phyloP scores from a whole-genome alignment of 164 flowering plant genomes.

The Dillenia turbinata region DNA sequence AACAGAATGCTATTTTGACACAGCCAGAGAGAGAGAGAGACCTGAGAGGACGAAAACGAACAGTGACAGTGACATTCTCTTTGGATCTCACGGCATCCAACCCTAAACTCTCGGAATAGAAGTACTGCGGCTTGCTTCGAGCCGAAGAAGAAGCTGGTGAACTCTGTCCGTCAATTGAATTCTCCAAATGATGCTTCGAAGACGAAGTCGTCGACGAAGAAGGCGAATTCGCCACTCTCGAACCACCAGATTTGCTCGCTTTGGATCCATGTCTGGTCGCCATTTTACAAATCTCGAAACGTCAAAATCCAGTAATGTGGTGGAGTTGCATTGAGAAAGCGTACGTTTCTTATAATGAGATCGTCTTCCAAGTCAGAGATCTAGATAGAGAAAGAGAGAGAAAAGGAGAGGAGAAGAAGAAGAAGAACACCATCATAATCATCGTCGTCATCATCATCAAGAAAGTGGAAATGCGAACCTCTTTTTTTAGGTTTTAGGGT shows the following conservation, averaged over 20 bases:
- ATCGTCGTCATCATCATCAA: conserved; percentile 4
- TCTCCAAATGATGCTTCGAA: conserved; percentile 48
- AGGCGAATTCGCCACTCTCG: conserved; percentile 45
- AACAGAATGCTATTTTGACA: neutral
- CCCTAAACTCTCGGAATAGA: conserved; percentile 41
- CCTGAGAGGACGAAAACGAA: conserved; percentile 97
- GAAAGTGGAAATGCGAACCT: neutral
- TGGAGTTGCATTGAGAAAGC: neutral
- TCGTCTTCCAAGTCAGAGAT: conserved; percentile 17
- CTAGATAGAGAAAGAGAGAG: conserved; percentile 7
- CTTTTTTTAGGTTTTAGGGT: conserved; percentile 15
- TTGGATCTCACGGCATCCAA: conserved; percentile 48
- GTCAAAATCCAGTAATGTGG: neutral
- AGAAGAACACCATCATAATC: conserved; percentile 15
- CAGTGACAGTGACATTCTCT: conserved; percentile 94
- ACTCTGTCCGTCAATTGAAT: conserved; percentile 49
- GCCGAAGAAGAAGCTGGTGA: conserved; percentile 69
- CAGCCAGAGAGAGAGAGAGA: conserved; percentile 12
- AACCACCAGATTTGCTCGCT: conserved; percentile 29
- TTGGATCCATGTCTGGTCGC: conserved; percentile 49
- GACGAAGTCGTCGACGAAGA: conserved; percentile 65
- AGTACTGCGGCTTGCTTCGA: conserved; percentile 46
- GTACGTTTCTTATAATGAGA: neutral
- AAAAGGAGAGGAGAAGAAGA: neutral
- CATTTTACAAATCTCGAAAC: conserved; percentile 30